phyloP scores from a whole-genome alignment of 192 early-diverging fungal genomes.

The Linnemannia hyalina region DNA sequence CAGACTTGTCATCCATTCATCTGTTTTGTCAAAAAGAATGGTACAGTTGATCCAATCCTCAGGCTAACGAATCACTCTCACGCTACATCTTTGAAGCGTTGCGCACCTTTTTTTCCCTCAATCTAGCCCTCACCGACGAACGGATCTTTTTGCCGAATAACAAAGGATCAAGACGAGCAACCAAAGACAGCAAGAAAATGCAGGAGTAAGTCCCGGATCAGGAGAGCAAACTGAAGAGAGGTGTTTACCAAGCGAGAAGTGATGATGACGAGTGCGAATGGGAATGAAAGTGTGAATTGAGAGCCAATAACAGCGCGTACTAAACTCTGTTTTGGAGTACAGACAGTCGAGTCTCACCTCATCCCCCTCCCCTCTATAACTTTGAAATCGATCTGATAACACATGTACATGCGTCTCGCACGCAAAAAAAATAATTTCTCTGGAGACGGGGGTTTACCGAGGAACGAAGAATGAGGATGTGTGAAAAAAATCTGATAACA shows the following conservation, averaged over 20 bases:
- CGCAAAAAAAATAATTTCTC: background rate
- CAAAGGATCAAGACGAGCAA: too few species aligned
- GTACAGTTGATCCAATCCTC: too few species aligned
- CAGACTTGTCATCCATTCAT: too few species aligned
- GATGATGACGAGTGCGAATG: background rate
- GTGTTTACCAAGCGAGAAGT: background rate
- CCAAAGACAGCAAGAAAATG: too few species aligned
- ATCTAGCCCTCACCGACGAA: too few species aligned
- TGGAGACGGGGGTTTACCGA: background rate
- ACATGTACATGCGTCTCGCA: too few species aligned
- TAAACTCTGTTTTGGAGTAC: background rate
- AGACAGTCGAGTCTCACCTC: background rate
- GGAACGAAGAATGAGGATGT: background rate
- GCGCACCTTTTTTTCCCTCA: too few species aligned
- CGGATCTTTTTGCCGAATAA: too few species aligned
- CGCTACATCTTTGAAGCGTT: too few species aligned
- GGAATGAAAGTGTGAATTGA: background rate
- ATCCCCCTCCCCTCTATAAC: background rate
- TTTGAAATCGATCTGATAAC: slow-evolving; percentile 6
- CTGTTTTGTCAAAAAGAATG: too few species aligned
- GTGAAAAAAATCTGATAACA: background rate
- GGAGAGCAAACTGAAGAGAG: background rate
- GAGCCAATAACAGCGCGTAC: background rate
- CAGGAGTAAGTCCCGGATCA: too few species aligned
- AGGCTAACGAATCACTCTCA: too few species aligned